Evolutionary conservation across 1,284 basidiomycete species (phyloP).

Genomic region (Erythrobasidium hasegawianum): DNA sequence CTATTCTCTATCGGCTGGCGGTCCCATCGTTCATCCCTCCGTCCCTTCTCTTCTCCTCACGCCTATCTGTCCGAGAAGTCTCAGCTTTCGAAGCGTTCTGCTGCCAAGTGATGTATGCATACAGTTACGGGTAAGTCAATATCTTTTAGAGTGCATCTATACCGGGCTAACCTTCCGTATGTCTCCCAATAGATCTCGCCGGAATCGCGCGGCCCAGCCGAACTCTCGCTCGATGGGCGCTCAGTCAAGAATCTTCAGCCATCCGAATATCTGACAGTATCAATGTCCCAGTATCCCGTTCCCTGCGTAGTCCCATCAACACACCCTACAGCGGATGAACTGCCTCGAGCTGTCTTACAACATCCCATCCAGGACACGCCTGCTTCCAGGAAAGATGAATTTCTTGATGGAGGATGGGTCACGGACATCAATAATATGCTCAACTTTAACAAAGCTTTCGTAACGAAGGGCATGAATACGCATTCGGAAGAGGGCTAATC

Average conservation of each 20-base stretch:
- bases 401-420: constrained; percentile 88
- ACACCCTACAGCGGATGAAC: constrained; percentile 8
- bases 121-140: constrained; percentile 71
- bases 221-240: constrained; percentile 88
- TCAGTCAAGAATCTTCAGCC: constrained; percentile 72
- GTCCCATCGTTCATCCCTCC: constrained; percentile 92
- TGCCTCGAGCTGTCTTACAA: background rate
- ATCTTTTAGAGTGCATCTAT: no score
- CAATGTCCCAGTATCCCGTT: constrained; percentile 81
- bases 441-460: constrained; percentile 40
- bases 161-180: no score
- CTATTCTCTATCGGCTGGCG: constrained; percentile 91
- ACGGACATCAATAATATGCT: constrained; percentile 73
- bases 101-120: constrained; percentile 78
- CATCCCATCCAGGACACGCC: constrained; percentile 2
- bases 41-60: constrained; percentile 85
- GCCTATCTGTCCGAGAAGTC: constrained; percentile 87
- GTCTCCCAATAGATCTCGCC: no score
- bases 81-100: constrained; percentile 87
- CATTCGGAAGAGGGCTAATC: constrained; percentile 19
- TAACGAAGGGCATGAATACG: constrained; percentile 25
- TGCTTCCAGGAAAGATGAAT: constrained; percentile 58
- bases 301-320: constrained; percentile 66
- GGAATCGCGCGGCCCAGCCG: constrained; percentile 76
- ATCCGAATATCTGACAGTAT: constrained; percentile 78